phyloP scores from a whole-genome alignment of 441 rosid species.

The Euphorbia celastroides region DNA sequence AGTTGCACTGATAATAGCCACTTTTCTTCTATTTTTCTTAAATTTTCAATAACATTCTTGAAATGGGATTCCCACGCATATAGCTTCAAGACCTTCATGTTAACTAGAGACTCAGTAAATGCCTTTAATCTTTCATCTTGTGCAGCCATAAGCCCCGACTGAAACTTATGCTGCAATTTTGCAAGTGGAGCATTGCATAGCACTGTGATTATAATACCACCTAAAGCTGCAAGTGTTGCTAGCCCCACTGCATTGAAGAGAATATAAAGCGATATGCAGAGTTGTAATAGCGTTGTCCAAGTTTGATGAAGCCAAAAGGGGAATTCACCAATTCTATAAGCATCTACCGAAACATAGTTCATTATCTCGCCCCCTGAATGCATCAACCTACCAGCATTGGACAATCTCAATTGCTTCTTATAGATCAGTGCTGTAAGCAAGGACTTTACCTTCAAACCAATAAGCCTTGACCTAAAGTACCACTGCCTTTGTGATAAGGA shows the following conservation, averaged over 20 bases:
- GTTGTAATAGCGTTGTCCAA: constrained; percentile 91
- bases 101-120: constrained; percentile 67
- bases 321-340: constrained; percentile 89
- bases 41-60: constrained; percentile 61
- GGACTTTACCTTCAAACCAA: constrained; percentile 81
- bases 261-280: constrained; percentile 62
- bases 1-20: constrained; percentile 82
- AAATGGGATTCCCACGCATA: constrained; percentile 98
- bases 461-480: constrained; percentile 75
- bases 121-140: constrained; percentile 85
- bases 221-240: constrained; percentile 78
- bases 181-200: constrained; percentile 66
- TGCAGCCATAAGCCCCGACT: constrained; percentile 66
- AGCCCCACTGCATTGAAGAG: constrained; percentile 80
- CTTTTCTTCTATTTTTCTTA: constrained; percentile 53
- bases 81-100: constrained; percentile 85
- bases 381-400: constrained; percentile 59
- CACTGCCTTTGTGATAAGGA: constrained; percentile 93
- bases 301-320: constrained; percentile 97
- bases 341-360: constrained; percentile 92
- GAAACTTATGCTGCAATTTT: constrained; percentile 75
- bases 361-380: constrained; percentile 90
- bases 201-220: constrained; percentile 60
- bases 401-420: constrained; percentile 74
- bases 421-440: constrained; percentile 77